Percentiles rank a stretch among this genome's conserved stretches.
These are phyloP conservation scores for Auxenochlorella protothecoides DNA, from an alignment of 139 green algal genomes.

Conservation along the genomic window DNA sequence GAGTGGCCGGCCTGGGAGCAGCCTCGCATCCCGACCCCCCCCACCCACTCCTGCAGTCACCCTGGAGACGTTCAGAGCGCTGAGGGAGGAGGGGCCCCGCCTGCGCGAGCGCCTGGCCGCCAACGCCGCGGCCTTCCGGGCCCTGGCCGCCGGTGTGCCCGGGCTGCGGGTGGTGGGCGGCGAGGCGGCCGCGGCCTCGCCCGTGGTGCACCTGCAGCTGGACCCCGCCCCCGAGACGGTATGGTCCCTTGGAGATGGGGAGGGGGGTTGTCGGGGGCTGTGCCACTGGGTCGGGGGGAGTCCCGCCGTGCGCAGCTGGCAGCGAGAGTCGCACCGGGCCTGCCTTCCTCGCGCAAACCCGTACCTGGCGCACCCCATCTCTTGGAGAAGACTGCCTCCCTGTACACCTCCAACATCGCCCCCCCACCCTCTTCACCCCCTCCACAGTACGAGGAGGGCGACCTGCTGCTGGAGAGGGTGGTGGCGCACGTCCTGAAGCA, in stretches of 20 bases:
- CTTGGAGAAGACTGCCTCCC: neutral
- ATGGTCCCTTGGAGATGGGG: too few species aligned
- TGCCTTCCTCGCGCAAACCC: too few species aligned
- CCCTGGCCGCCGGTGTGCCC: conserved; percentile 27
- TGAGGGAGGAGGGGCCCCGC: too few species aligned
- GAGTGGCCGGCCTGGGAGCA: conserved; percentile 3
- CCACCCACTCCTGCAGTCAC: too few species aligned
- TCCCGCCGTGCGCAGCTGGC: too few species aligned
- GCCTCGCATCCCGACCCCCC: too few species aligned
- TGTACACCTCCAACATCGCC: neutral
- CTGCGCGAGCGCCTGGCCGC: neutral
- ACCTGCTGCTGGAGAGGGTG: conserved; percentile 15
- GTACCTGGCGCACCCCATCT: neutral
- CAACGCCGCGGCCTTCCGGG: conserved; percentile 32
- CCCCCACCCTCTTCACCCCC: neutral
- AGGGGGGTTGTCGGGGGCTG: neutral
- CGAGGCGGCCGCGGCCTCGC: conserved; percentile 19
- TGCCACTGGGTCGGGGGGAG: neutral
- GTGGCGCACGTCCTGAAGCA: conserved; percentile 25
- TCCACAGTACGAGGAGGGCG: conserved; percentile 4
- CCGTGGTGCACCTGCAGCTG: conserved; percentile 53
- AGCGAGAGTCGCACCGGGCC: too few species aligned
- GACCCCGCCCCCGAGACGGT: conserved; percentile 1
- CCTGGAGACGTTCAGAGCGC: too few species aligned
- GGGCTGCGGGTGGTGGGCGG: conserved; percentile 35